Evolutionary conservation across 495 filamentous ascomycete genomes (phyloP), one percentile per base, ranked within the genome.

Genomic region (Pyrenopolyporus hunteri): DNA sequence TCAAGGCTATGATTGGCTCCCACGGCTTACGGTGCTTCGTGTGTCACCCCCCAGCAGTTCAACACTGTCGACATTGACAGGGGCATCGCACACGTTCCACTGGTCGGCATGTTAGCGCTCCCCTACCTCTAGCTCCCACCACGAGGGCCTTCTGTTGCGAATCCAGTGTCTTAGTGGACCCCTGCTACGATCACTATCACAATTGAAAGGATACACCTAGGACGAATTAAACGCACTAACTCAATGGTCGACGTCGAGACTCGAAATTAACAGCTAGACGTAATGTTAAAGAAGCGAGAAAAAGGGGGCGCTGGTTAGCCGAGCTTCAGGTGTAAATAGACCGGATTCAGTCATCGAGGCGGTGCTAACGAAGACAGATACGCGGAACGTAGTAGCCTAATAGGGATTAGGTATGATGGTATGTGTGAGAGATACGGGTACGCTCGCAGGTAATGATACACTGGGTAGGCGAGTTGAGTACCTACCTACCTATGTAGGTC

Each of bases 41-140:
- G 47, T 42, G 36, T 47, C 26, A 52, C 39, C 60, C 57, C n/a
- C 60, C 48, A 46, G 36, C 47, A 53, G 39, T 57, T 57, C 49
- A 33, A 66, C 56, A 55, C 45, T 13, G 63, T 57, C 49, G 40
- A 66, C 56, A 55, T 39, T 13, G 63, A 66, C 63, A 66, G 57
- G 63, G 63, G 63, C 51, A 33, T 33, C 57, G 57, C 63, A 60
- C 50, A 40, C 51, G 58, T 57, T 53, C 63, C 63, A 66, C 63
- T 66, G 63, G 63, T 37, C 35, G 49, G 13, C 49, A 31, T 44
- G 0, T 64, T 64, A 64, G 61, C 61, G 61, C 61, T 64, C 14
- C 50, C 40, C 37, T 60, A 56, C 26, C 33, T 43, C 31, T 35
- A 57, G 46, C 10, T 48, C 29, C 49, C 43, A 58, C 33, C 31